A percentile compares a stretch with the other conserved stretches of the same genome.
Conservation (phyloP, 2,329 filamentous ascomycete genomes). For the Pseudovirgaria hyperparasitica region DNA sequence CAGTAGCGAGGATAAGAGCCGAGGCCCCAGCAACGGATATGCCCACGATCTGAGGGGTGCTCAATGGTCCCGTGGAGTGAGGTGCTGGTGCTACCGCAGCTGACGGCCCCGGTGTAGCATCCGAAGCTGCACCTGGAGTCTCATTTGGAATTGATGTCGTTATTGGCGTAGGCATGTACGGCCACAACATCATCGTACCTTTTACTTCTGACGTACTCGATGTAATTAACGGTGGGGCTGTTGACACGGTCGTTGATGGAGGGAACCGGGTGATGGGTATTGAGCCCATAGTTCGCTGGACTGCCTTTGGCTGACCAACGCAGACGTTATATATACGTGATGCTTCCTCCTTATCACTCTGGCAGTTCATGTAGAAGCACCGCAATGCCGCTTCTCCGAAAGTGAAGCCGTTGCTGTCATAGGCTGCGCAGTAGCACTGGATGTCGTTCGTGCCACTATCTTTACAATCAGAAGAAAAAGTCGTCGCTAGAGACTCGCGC, state of each 20-base stretch:
- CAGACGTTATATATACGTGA: conserved; percentile 23
- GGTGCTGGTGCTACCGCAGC: conserved; percentile 6
- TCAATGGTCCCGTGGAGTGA: conserved; percentile 14
- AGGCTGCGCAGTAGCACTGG: conserved; percentile 24
- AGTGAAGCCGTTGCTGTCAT: conserved; percentile 22
- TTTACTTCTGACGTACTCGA: conserved; percentile 1
- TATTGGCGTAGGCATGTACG: conserved; percentile 5
- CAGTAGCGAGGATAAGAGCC: conserved; percentile 23
- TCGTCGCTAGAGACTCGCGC: conserved; percentile 16
- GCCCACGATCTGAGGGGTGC: conserved; percentile 25
- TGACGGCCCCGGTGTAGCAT: conserved; percentile 8
- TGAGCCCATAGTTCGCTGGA: conserved; percentile 21
- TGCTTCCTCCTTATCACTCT: conserved; percentile 11
- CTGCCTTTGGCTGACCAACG: conserved; percentile 20
- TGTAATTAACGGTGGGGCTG: conserved; percentile 1
- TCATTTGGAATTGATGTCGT: conserved; percentile 2
- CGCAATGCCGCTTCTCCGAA: conserved; percentile 24
- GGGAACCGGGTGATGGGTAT: conserved; percentile 4
- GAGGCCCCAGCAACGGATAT: conserved; percentile 23
- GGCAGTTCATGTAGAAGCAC: conserved; percentile 23
- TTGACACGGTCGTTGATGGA: conserved; percentile 3
- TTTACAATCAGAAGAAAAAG: conserved; percentile 23
- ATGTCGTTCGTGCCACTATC: conserved; percentile 15
- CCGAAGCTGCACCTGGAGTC: conserved; percentile 1
- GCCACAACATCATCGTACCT: no score